Evolutionary conservation across 768 basidiomycete genomes (phyloP), one percentile per base, ranked within the genome.

Genomic region (Auricularia sp.): DNA sequence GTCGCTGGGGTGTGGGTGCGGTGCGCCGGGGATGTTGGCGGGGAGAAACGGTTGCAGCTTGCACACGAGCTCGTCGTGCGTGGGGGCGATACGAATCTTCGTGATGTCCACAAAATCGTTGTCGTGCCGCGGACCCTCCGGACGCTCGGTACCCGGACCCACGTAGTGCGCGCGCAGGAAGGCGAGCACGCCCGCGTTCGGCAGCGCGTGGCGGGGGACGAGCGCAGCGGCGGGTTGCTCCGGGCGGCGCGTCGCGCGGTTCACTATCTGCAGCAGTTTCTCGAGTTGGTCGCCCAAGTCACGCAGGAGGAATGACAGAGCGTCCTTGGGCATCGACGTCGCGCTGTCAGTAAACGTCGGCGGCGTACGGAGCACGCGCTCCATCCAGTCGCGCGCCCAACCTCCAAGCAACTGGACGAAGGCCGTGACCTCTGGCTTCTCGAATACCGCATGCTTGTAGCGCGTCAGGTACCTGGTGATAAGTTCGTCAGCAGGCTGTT

Each of bases 51-150:
- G 84, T 2, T 75, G 70, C 11, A 74, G 29, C 0, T 70, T 73
- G 21, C 75, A 83, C 54, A 81, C 71, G 7, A 92, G 77, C 68
- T 92, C 90, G 4, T 79, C 72, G 53, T 87, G 80, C 0, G 90
- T 91, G 0, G 90, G 90, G 0, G 85, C 83, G 59, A 90, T 80
- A n/a, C 83, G 77, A 54, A 91, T 87, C 2, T 83, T 74, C 1
- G 69, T 33, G 10, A 90, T 85, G 43, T 84, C 78, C 33, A 73
- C 70, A 56, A 73, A 76, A 67, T 90, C 88, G 63, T 90, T 91
- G 70, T 91, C 84, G 65, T 91, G 88, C 1, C 89, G 80, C 0
- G 80, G 78, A 0, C 86, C 86, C 0, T 75, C 78, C 1, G 62
- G 35, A 11, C 82, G 80, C 1, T 81, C 72, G 0, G 69, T 70